These are phyloP conservation scores for Periconia digitata DNA, from an alignment of 2,329 filamentous ascomycete genomes.

Conservation along the genomic window DNA sequence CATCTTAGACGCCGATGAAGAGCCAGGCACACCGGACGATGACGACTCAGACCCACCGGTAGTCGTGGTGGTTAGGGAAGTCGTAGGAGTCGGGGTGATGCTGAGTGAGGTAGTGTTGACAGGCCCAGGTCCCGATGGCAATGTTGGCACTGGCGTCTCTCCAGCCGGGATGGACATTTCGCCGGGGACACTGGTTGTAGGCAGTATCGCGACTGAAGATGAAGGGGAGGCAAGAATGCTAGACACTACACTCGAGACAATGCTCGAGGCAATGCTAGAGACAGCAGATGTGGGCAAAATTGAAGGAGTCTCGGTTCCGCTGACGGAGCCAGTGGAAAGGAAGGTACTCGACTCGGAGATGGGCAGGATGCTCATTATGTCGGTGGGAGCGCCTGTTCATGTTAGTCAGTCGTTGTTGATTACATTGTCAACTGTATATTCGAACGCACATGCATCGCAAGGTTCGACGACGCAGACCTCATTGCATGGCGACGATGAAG, in stretches of 20 bases:
- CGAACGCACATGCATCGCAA: conserved; percentile 28
- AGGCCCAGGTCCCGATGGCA: neutral
- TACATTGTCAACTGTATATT: too few species aligned
- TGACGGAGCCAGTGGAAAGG: neutral
- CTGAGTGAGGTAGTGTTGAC: neutral
- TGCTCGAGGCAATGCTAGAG: neutral
- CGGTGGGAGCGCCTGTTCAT: conserved; percentile 3
- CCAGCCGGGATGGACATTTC: conserved; percentile 20
- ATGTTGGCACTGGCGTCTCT: conserved; percentile 19
- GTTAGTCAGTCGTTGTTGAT: conserved; percentile 1
- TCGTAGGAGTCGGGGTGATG: neutral
- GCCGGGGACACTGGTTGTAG: neutral
- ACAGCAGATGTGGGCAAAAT: neutral
- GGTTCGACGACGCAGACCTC: conserved; percentile 30
- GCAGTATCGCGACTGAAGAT: neutral
- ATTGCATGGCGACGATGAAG: conserved; percentile 19
- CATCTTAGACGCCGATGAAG: conserved; percentile 7
- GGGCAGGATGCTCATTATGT: conserved; percentile 9
- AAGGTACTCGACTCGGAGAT: neutral
- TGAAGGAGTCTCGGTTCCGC: neutral
- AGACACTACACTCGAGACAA: too few species aligned
- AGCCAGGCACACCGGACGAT: neutral
- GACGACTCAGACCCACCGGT: conserved; percentile 14
- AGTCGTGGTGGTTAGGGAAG: conserved; percentile 2
- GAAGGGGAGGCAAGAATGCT: too few species aligned